Conservation (phyloP, 306 rosid species). For the Trichosanthes truncata region DNA sequence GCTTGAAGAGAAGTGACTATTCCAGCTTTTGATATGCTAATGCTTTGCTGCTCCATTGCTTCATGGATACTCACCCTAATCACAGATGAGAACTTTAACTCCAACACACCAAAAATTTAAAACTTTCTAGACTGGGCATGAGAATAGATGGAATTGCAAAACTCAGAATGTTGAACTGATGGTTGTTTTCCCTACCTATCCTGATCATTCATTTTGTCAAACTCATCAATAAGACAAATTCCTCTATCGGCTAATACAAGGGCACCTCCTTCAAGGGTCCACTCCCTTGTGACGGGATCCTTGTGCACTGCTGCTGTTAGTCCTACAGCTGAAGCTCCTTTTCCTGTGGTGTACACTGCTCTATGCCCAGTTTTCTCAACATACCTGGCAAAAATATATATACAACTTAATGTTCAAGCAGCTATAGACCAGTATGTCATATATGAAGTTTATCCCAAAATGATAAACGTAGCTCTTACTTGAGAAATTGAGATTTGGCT, state of each 20-base stretch:
- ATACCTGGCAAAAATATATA: slow-evolving; percentile 33
- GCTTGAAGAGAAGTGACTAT: slow-evolving; percentile 99
- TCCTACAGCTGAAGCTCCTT: slow-evolving; percentile 99
- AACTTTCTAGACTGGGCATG: not conserved
- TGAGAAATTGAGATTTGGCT: slow-evolving; percentile 97
- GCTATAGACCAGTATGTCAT: not conserved
- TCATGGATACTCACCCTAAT: slow-evolving; percentile 97
- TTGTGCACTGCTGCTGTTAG: slow-evolving; percentile 98
- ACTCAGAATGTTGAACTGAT: not conserved
- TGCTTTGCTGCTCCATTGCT: slow-evolving; percentile 99
- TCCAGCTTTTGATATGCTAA: slow-evolving; percentile 97
- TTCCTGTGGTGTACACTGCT: slow-evolving; percentile 97
- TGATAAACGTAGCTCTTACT: slow-evolving; percentile 39
- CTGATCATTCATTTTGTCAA: slow-evolving; percentile 99
- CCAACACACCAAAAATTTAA: not conserved
- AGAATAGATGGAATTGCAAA: not conserved
- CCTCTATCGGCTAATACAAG: slow-evolving; percentile 98
- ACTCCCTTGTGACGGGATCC: slow-evolving; percentile 97
- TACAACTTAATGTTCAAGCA: not conserved
- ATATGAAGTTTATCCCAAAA: not conserved
- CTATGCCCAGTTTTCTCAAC: slow-evolving; percentile 97
- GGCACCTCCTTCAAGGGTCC: slow-evolving; percentile 99
- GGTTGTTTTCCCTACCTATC: slow-evolving; percentile 51
- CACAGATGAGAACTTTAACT: slow-evolving; percentile 4
- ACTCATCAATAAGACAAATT: slow-evolving; percentile 96